Base-by-base conservation (phyloP, 2,329 filamentous ascomycete genomes). In the Epichloe glyceriae region DNA sequence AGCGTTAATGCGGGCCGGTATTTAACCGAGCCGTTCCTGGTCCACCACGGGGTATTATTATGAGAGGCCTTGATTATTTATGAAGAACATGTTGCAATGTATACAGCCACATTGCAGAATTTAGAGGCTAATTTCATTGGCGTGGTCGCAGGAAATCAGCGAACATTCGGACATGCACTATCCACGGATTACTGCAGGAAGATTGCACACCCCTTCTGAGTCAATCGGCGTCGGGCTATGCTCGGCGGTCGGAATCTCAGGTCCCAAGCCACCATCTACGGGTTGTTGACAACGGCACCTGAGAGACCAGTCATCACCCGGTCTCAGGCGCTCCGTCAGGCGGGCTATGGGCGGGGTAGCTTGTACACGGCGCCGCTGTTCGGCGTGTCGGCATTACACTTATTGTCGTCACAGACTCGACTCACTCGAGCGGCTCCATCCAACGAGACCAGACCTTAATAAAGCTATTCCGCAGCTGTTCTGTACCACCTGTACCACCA, bases 291-390 rank as follows among this genome's bases (percentile, higher is more conserved):
- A n/a, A 30, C 15, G 41, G 20, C 41, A 22, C 11, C 12, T 11
- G 20, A 43, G 14, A 26, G 40, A 43, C n/a, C 17, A 20, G 20
- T 26, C 15, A 42, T 6, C n/a, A 20, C 35, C 26, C n/a, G n/a
- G 22, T 8, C 22, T 26, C 22, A 26, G 26, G 26, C 30, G 43
- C 19, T 8, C 12, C 45, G 3, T 14, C 26, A 20, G 15, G 7
- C 30, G n/a, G 26, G 44, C 44, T 38, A 4, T 33, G 46, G 46
- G 50, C 47, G 50, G 50, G 50, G 47, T 52, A 46, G 47, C 17
- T 30, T 37, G n/a, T 22, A 42, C 17, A 38, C 50, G 50, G 50
- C 46, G 46, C 46, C 46, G 46, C 46, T 52, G 22, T 46, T 49
- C 46, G 46, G 46, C 12, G 45, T 51, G 46, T 51, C 50, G 50